A percentile compares a stretch with the other conserved stretches of the same genome.
These are phyloP conservation scores for Pyropia haitanensis DNA, from an alignment of 23 red algal genomes.

Conservation along the genomic window DNA sequence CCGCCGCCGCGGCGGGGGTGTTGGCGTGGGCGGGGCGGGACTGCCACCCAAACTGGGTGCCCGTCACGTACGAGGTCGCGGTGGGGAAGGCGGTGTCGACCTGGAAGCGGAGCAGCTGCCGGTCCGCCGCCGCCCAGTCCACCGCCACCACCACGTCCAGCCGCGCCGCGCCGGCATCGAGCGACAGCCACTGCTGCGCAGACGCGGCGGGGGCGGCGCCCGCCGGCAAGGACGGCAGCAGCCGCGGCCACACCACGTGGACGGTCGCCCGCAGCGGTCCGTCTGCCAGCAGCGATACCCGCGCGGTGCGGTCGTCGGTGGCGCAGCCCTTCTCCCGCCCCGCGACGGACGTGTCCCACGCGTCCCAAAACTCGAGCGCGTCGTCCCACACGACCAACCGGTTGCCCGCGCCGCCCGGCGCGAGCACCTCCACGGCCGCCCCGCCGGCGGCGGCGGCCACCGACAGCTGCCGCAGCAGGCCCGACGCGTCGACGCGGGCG, in stretches of 20 bases:
- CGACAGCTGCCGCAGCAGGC: neutral
- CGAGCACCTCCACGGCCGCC: neutral
- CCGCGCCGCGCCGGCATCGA: slow-evolving; percentile 27
- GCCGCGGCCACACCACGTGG: slow-evolving; percentile 35
- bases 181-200: slow-evolving; percentile 27
- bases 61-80: slow-evolving; percentile 22
- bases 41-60: slow-evolving; percentile 65
- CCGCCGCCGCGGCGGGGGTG: slow-evolving; percentile 59
- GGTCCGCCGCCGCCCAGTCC: slow-evolving; percentile 37
- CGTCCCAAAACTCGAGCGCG: slow-evolving; percentile 52
- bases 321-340: slow-evolving; percentile 45
- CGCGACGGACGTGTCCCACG: slow-evolving; percentile 58
- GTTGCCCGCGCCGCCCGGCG: slow-evolving; percentile 19
- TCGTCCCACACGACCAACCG: slow-evolving; percentile 70
- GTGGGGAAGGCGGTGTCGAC: slow-evolving; percentile 21
- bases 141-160: slow-evolving; percentile 31
- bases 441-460: neutral
- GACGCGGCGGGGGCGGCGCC: slow-evolving; percentile 18
- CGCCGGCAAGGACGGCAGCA: too few relatives aligned
- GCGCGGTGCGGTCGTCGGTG: slow-evolving; percentile 12
- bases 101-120: slow-evolving; percentile 67
- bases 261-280: slow-evolving; percentile 41
- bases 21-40: slow-evolving; percentile 57
- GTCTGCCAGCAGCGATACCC: slow-evolving; percentile 18
- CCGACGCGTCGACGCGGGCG: slow-evolving; percentile 2